Base-by-base conservation (phyloP, 768 basidiomycete species). In the Rhodotorula taiwanensis region DNA sequence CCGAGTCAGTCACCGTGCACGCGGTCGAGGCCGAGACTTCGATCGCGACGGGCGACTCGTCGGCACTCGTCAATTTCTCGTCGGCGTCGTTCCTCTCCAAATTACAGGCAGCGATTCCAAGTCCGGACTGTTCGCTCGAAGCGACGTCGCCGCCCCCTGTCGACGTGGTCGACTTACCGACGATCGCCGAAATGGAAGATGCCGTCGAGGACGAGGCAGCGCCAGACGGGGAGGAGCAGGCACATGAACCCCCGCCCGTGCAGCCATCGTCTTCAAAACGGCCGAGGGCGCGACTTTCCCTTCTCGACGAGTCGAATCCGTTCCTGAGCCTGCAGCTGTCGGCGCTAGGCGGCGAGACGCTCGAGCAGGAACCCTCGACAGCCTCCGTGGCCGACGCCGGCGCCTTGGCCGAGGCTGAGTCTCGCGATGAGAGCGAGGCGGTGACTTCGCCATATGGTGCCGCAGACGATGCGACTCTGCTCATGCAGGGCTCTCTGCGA, bases 281-380 rank as follows among this genome's bases (percentile, higher is more conserved):
- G 25, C n/a, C 45, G n/a, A 5, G 45, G 27, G n/a, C 47, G 27
- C 27, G 39, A 16, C 20, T 58, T 47, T 25, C 48, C 58, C 11
- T 64, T 9, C 36, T 64, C 30, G 62, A 64, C 57, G 62, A 64
- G 33, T 64, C 62, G 45, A 58, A 64, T 45, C 62, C 62, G 20
- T 64, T 58, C 41, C 3, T 4, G 23, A 30, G n/a, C 30, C 27
- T 50, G 11, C 30, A 39, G 41, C 53, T 49, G n/a, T 50, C 49
- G 2, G 30, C 47, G 3, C 47, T 48, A 13, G 47, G 47, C 16
- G 47, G 27, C 21, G 30, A 30, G 27, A 20, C 30, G 18, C 47
- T 48, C 28, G 47, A 48, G 3, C 47, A 20, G 30, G 18, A 30
- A 41, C 39, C 39, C 39, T 30, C 25, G 20, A 11, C 52, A 18